A percentile compares a stretch with the other conserved stretches of the same genome.
Evolutionary conservation across 306 rosid species (phyloP).

Genomic region (Prunus dulcis): DNA sequence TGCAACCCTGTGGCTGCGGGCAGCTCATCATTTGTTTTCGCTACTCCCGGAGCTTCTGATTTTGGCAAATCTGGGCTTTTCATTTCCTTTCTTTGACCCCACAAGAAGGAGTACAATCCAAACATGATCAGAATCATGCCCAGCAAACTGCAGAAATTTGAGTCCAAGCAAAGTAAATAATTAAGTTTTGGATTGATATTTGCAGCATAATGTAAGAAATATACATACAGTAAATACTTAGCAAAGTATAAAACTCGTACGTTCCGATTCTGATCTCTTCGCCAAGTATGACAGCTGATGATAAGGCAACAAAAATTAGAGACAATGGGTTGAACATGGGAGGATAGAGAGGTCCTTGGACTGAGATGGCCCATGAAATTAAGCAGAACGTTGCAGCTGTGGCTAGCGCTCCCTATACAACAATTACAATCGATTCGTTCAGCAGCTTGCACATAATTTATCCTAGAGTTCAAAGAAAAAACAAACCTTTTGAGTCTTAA

Average conservation of each 20-base stretch:
- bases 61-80: not conserved
- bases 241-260: slow-evolving; percentile 28
- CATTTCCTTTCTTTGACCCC: slow-evolving; percentile 50
- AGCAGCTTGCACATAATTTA: not conserved
- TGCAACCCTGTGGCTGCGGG: not conserved
- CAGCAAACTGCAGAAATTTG: slow-evolving; percentile 37
- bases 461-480: not conserved
- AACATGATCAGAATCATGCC: slow-evolving; percentile 51
- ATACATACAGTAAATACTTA: not conserved
- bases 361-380: slow-evolving; percentile 43
- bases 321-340: slow-evolving; percentile 71
- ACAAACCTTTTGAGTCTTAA: not conserved
- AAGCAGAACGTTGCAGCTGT: slow-evolving; percentile 63
- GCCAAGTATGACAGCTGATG: slow-evolving; percentile 51
- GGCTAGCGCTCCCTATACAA: slow-evolving; percentile 51
- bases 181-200: not conserved
- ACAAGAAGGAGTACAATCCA: slow-evolving; percentile 60
- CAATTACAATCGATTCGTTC: not conserved
- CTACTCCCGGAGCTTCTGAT: slow-evolving; percentile 10
- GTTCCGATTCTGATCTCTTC: slow-evolving; percentile 49
- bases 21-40: slow-evolving; percentile 11
- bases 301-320: slow-evolving; percentile 56
- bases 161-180: not conserved
- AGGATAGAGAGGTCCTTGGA: slow-evolving; percentile 63
- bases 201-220: not conserved